phyloP scores from a whole-genome alignment of 2,329 filamentous ascomycete genomes.

The Monilinia fructicola region DNA sequence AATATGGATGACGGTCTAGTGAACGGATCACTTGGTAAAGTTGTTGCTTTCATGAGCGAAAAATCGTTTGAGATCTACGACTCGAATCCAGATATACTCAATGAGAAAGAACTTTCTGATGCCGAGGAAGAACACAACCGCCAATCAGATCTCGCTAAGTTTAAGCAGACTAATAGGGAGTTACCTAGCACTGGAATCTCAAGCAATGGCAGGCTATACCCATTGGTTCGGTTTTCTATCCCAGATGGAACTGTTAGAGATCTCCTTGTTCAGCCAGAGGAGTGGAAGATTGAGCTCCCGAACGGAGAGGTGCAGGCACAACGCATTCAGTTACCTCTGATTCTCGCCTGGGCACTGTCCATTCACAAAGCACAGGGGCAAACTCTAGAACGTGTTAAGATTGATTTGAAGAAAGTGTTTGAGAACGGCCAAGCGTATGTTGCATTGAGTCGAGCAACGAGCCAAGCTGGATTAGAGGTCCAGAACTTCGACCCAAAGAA shows the following conservation, averaged over 20 bases:
- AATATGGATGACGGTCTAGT: constrained; percentile 93
- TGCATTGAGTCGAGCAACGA: constrained; percentile 87
- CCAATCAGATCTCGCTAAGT: constrained; percentile 44
- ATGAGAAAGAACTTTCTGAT: constrained; percentile 47
- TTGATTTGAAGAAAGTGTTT: constrained; percentile 88
- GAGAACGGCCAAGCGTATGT: constrained; percentile 98
- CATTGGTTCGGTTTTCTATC: constrained; percentile 79
- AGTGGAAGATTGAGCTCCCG: constrained; percentile 97
- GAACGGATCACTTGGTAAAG: constrained; percentile 88
- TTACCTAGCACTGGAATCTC: constrained; percentile 41
- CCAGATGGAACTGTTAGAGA: constrained; percentile 74
- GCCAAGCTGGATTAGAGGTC: constrained; percentile 83
- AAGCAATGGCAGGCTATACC: constrained; percentile 62
- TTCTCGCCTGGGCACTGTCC: constrained; percentile 92
- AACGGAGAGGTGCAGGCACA: constrained; percentile 91
- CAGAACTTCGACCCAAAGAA: constrained; percentile 83
- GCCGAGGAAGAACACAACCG: constrained; percentile 40
- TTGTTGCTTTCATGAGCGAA: constrained; percentile 76
- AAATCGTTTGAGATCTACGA: constrained; percentile 58
- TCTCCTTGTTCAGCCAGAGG: constrained; percentile 80
- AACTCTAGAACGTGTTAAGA: constrained; percentile 84
- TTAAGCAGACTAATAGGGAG: constrained; percentile 37
- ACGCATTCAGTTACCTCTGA: constrained; percentile 78
- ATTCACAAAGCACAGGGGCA: constrained; percentile 99
- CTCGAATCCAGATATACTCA: constrained; percentile 56